Evolutionary conservation across 1,284 basidiomycete genomes (phyloP).

Genomic region (Cutaneotrichosporon mucoides): DNA sequence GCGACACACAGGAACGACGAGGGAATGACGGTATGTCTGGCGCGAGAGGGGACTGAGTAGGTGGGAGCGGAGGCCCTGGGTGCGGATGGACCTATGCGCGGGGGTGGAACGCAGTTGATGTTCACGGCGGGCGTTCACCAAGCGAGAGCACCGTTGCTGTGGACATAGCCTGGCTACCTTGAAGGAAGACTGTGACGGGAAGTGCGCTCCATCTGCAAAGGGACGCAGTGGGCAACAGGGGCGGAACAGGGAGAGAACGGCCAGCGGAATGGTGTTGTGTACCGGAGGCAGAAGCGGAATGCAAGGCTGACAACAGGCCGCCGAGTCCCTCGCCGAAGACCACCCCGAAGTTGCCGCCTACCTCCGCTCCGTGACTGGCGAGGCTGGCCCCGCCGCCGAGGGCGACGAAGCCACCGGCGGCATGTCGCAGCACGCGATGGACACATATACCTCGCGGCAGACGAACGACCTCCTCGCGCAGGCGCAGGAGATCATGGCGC

Average conservation of each 20-base stretch:
- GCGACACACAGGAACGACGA: conserved; percentile 62
- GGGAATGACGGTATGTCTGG: conserved; percentile 64
- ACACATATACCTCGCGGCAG: conserved; percentile 63
- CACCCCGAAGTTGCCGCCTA: conserved; percentile 71
- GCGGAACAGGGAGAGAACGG: neutral
- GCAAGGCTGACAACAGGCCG: conserved; percentile 56
- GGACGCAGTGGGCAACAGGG: neutral
- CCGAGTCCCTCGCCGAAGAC: conserved; percentile 69
- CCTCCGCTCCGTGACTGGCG: conserved; percentile 55
- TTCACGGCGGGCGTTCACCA: too few relatives aligned
- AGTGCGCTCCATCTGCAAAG: too few relatives aligned
- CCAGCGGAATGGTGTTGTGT: too few relatives aligned
- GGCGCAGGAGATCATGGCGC: conserved; percentile 56
- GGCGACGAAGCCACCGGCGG: conserved; percentile 18
- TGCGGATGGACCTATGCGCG: too few relatives aligned
- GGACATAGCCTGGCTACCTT: too few relatives aligned
- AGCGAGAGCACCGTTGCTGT: too few relatives aligned
- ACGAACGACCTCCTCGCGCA: conserved; percentile 64
- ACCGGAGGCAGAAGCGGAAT: too few relatives aligned
- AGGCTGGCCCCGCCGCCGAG: conserved; percentile 25
- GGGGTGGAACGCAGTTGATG: too few relatives aligned
- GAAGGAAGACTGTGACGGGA: too few relatives aligned
- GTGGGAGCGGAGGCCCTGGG: neutral
- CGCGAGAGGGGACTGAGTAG: neutral
- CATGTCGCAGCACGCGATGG: conserved; percentile 65